phyloP scores from a whole-genome alignment of 2,329 filamentous ascomycete species.

The Aspergillus neotritici region DNA sequence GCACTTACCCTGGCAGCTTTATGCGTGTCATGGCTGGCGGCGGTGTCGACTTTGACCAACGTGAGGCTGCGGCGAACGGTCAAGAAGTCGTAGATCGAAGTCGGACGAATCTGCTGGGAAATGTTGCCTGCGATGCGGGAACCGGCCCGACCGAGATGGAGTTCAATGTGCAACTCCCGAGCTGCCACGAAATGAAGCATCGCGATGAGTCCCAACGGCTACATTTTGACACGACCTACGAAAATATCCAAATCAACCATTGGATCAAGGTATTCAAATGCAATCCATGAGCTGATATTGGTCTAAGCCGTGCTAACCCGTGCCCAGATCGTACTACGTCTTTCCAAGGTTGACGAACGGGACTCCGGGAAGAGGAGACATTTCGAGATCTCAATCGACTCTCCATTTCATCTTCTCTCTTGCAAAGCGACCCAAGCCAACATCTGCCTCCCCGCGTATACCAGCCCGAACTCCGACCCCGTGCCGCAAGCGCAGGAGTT shows the following conservation, averaged over 20 bases:
- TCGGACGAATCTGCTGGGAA: constrained; percentile 69
- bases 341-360: constrained; percentile 74
- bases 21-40: constrained; percentile 74
- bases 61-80: constrained; percentile 52
- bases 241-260: constrained; percentile 88
- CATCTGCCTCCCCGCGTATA: constrained; percentile 77
- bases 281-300: background rate
- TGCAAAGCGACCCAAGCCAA: constrained; percentile 91
- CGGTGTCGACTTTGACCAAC: constrained; percentile 63
- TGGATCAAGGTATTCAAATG: constrained; percentile 75
- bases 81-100: constrained; percentile 50
- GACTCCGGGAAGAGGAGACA: constrained; percentile 76
- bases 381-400: constrained; percentile 95
- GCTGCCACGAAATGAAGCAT: constrained; percentile 74
- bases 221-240: constrained; percentile 88
- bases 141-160: constrained; percentile 91
- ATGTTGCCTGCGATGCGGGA: constrained; percentile 68
- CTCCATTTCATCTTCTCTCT: constrained; percentile 86
- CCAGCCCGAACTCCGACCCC: constrained; percentile 48
- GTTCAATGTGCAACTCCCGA: constrained; percentile 86
- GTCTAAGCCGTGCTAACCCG: constrained; percentile 4
- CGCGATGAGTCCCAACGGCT: constrained; percentile 62
- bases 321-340: constrained; percentile 76
- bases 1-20: constrained; percentile 68
- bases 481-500: constrained; percentile 52